Evolutionary conservation across 768 basidiomycete species (phyloP), one percentile per base, ranked within the genome.

Genomic region (Pilatotrama ljubarskyi): DNA sequence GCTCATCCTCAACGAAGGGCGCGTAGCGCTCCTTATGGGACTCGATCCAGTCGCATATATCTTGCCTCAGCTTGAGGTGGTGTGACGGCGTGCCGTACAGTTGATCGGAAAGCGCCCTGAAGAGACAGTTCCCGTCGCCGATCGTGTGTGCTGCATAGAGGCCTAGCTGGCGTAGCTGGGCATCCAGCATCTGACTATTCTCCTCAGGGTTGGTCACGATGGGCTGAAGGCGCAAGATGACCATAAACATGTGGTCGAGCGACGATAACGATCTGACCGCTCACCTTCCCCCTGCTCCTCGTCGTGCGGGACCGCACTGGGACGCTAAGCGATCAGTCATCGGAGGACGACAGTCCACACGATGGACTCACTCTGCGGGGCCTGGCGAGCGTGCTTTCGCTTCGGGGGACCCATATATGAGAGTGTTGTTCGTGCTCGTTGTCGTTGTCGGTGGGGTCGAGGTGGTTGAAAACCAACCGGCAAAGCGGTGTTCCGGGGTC

Each of bases 81-180:
- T 80, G 77, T 13, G 84, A 80, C 13, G 87, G 84, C 2, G 88
- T 80, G 60, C 94, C 94, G 65, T 88, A 85, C 17, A 93, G 78
- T 72, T 96, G 94, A 75, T 96, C 94, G 46, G 88, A 87, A 55
- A 95, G 80, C 0, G 94, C 92, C 46, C 93, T 87, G 75, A 95
- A 97, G 63, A 97, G 84, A 74, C 94, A 97, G 75, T 95, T 96
- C 47, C 95, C 94, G 73, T 96, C 91, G 51, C 92, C 93, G 42
- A 92, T 73, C 17, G 91, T 95, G 64, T 85, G 80, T 3, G 91
- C 90, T n/a, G 93, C 88, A 71, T 95, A 95, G 9, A 95, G 79
- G 2, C 93, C 92, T 52, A 93, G 76, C 5, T 84, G 79, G 49
- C 84, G 83, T 38, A 96, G 84, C 75, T 95, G 91, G 54, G 80